Percentiles rank a stretch among this genome's conserved stretches.
phyloP scores from a whole-genome alignment of 1,139 yeast species.

The Magnusiomyces ingens region DNA sequence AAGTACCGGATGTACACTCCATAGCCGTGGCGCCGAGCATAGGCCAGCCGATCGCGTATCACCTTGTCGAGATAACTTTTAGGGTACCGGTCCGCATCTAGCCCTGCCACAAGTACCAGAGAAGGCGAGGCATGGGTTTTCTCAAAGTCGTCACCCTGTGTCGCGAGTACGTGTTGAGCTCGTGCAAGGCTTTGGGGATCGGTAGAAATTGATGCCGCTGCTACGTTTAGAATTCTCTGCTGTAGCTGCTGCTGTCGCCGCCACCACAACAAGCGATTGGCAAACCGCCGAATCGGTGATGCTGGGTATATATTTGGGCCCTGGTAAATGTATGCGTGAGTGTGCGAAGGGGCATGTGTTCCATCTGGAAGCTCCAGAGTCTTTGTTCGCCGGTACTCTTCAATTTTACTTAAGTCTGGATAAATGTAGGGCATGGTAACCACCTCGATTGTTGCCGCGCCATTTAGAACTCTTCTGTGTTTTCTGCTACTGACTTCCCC shows the following conservation, averaged over 20 bases:
- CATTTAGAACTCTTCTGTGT: constrained; percentile 18
- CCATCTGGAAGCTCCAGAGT: constrained; percentile 24
- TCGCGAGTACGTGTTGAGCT: background rate
- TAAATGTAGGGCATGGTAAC: constrained; percentile 22
- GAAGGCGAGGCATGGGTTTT: constrained; percentile 12
- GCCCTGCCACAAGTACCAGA: constrained; percentile 27
- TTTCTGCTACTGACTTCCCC: background rate
- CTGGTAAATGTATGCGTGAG: constrained; percentile 21
- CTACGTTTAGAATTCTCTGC: background rate
- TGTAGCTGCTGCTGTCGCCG: background rate
- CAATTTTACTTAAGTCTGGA: constrained; percentile 25
- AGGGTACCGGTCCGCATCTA: constrained; percentile 24
- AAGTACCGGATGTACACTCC: constrained; percentile 78
- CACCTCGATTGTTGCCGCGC: constrained; percentile 22
- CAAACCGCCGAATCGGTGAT: background rate
- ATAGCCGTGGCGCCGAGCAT: constrained; percentile 65
- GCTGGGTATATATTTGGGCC: constrained; percentile 8
- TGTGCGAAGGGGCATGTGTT: constrained; percentile 23
- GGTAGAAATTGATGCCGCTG: constrained; percentile 6
- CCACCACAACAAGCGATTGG: background rate
- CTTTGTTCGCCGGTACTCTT: constrained; percentile 28
- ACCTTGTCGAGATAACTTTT: constrained; percentile 41
- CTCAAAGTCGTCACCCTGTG: constrained; percentile 8
- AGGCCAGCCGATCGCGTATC: constrained; percentile 75
- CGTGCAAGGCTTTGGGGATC: constrained; percentile 2